A percentile compares a stretch with the other conserved stretches of the same genome.
Conservation (phyloP, 805 yeast species). For the Hanseniaspora nectarophila region DNA sequence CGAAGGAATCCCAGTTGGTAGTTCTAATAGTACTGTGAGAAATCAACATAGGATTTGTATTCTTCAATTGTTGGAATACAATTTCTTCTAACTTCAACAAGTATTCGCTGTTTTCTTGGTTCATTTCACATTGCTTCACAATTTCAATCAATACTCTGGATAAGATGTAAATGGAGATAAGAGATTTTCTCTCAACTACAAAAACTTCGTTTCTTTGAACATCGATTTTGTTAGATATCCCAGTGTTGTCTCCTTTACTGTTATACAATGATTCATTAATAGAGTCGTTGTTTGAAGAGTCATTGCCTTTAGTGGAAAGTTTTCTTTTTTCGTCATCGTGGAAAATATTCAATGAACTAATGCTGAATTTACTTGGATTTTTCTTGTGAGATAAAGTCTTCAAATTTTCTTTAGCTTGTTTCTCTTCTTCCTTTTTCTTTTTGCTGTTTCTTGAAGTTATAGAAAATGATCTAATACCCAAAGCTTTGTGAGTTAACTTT, state of each 20-base stretch:
- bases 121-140: constrained; percentile 73
- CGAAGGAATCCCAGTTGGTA: constrained; percentile 88
- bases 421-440: constrained; percentile 1
- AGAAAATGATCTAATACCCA: constrained; percentile 13
- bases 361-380: neutral
- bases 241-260: constrained; percentile 25
- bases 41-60: constrained; percentile 66
- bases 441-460: constrained; percentile 10
- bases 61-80: constrained; percentile 75
- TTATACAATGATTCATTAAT: constrained; percentile 1
- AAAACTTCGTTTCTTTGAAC: constrained; percentile 53
- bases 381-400: neutral
- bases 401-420: neutral
- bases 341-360: neutral
- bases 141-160: constrained; percentile 89
- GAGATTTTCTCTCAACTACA: constrained; percentile 74
- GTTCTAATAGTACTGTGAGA: constrained; percentile 64
- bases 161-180: constrained; percentile 74
- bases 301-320: neutral
- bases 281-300: neutral
- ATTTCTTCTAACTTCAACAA: constrained; percentile 82
- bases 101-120: constrained; percentile 61
- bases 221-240: constrained; percentile 30
- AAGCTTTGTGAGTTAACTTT: constrained; percentile 13
- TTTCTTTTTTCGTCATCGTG: neutral